Evolutionary conservation across 805 yeast species (phyloP).

Genomic region (Starmera amethionina): DNA sequence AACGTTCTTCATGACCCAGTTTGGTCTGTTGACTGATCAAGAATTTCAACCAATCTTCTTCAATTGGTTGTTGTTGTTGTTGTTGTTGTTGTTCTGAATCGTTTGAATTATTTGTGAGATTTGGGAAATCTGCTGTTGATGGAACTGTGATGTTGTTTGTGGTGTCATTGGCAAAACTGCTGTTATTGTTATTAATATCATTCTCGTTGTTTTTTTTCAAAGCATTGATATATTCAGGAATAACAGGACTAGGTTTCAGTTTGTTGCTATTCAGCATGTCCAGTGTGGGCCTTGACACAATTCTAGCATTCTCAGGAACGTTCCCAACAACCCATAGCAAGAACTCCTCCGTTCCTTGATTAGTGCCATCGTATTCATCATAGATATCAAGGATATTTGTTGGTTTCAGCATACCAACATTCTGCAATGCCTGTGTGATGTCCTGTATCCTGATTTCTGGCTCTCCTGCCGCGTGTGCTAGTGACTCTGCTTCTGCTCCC

Average conservation of each 20-base stretch:
- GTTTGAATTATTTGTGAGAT: background rate
- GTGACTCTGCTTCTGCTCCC: slow-evolving; percentile 35
- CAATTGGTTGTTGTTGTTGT: slow-evolving; percentile 11
- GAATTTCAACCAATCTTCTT: slow-evolving; percentile 27
- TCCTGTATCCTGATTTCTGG: slow-evolving; percentile 51
- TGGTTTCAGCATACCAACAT: slow-evolving; percentile 54
- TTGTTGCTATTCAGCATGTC: slow-evolving; percentile 12
- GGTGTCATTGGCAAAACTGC: too few relatives aligned
- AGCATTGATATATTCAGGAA: slow-evolving; percentile 22
- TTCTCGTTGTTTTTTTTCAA: background rate
- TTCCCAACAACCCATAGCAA: slow-evolving; percentile 47
- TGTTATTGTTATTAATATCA: background rate
- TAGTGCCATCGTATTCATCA: slow-evolving; percentile 36
- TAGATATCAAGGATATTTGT: slow-evolving; percentile 41
- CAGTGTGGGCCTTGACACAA: slow-evolving; percentile 23
- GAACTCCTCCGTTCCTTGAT: slow-evolving; percentile 39
- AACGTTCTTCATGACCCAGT: slow-evolving; percentile 10
- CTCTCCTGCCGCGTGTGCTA: slow-evolving; percentile 38
- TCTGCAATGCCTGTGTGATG: slow-evolving; percentile 58
- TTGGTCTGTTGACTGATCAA: slow-evolving; percentile 20
- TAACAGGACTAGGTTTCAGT: slow-evolving; percentile 15
- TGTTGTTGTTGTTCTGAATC: background rate
- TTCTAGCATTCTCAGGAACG: slow-evolving; percentile 32
- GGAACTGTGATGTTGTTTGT: too few relatives aligned
- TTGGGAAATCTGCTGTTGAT: too few relatives aligned